These are phyloP conservation scores for Phoma sp. DNA, from an alignment of 2,329 filamentous ascomycete species.

Conservation along the genomic window DNA sequence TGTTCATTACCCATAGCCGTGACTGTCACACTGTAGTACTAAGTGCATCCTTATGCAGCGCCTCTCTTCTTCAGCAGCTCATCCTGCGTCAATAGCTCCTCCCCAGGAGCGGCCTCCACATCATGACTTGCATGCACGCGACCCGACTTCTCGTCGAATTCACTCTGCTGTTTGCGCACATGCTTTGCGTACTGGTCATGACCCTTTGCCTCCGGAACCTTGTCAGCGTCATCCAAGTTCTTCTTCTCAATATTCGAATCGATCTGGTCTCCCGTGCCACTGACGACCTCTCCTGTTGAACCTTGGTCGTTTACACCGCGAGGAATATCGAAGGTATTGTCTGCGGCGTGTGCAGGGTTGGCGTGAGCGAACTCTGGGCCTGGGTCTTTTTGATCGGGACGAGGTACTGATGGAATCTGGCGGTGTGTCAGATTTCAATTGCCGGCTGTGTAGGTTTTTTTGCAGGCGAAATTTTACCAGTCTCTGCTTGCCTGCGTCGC, in stretches of 20 bases:
- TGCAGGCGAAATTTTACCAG: conserved; percentile 2
- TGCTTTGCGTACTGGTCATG: conserved; percentile 33
- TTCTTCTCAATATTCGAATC: conserved; percentile 40
- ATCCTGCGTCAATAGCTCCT: conserved; percentile 35
- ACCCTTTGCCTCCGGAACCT: conserved; percentile 33
- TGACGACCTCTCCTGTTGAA: conserved; percentile 44
- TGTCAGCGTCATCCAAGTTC: conserved; percentile 33
- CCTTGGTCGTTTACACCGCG: conserved; percentile 40
- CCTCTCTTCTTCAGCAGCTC: conserved; percentile 32
- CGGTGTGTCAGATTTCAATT: not conserved
- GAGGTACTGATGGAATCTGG: conserved; percentile 56
- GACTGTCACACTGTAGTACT: not conserved
- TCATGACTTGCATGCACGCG: conserved; percentile 23
- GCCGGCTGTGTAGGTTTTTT: not conserved
- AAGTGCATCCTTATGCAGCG: conserved; percentile 17
- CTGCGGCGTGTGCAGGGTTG: conserved; percentile 53
- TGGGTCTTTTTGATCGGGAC: conserved; percentile 54
- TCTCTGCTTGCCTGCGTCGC: conserved; percentile 55
- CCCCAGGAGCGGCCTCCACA: conserved; percentile 34
- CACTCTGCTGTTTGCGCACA: conserved; percentile 22
- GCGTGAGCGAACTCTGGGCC: conserved; percentile 38
- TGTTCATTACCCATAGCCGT: not conserved
- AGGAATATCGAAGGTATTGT: conserved; percentile 58
- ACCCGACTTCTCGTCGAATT: conserved; percentile 24
- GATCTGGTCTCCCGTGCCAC: conserved; percentile 44